These are phyloP conservation scores for Parastagonospora avenae DNA, from an alignment of 2,329 filamentous ascomycete genomes.

Conservation along the genomic window DNA sequence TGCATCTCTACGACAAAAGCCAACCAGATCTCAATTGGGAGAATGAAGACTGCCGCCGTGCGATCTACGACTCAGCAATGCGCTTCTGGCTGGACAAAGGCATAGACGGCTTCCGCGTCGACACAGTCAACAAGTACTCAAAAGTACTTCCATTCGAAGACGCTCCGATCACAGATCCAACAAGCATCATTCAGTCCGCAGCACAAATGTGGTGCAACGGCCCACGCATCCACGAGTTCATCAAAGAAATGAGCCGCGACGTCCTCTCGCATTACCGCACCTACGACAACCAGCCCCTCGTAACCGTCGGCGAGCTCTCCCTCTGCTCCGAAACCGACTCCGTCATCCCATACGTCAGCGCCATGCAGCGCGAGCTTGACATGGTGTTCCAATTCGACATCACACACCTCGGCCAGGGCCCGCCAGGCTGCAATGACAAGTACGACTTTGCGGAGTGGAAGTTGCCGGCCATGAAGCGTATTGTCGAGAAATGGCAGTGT, in stretches of 20 bases:
- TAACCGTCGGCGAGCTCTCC: slow-evolving; percentile 66
- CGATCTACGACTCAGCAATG: slow-evolving; percentile 53
- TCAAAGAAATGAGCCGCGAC: slow-evolving; percentile 58
- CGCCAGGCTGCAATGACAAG: slow-evolving; percentile 38
- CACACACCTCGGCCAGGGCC: slow-evolving; percentile 41
- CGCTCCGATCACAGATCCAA: slow-evolving; percentile 48
- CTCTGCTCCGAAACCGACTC: slow-evolving; percentile 50
- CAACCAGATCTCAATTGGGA: slow-evolving; percentile 58
- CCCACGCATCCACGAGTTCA: slow-evolving; percentile 62
- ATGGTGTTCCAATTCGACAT: slow-evolving; percentile 58
- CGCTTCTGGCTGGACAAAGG: slow-evolving; percentile 56
- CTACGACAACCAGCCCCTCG: slow-evolving; percentile 37
- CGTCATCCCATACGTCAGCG: slow-evolving; percentile 51
- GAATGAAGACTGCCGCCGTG: slow-evolving; percentile 50
- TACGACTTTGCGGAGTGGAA: slow-evolving; percentile 46
- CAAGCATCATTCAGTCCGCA: slow-evolving; percentile 54
- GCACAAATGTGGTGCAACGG: slow-evolving; percentile 61
- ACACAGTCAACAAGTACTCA: slow-evolving; percentile 57
- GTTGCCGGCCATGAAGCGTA: slow-evolving; percentile 49
- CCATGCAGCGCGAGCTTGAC: slow-evolving; percentile 49
- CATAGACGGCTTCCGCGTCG: slow-evolving; percentile 54
- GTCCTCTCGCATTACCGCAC: slow-evolving; percentile 62
- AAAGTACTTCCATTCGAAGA: slow-evolving; percentile 52
- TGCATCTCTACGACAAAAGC: slow-evolving; percentile 53
- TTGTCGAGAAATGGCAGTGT: slow-evolving; percentile 53